phyloP scores from a whole-genome alignment of 2,329 filamentous ascomycete species.

The Alternaria viburni region DNA sequence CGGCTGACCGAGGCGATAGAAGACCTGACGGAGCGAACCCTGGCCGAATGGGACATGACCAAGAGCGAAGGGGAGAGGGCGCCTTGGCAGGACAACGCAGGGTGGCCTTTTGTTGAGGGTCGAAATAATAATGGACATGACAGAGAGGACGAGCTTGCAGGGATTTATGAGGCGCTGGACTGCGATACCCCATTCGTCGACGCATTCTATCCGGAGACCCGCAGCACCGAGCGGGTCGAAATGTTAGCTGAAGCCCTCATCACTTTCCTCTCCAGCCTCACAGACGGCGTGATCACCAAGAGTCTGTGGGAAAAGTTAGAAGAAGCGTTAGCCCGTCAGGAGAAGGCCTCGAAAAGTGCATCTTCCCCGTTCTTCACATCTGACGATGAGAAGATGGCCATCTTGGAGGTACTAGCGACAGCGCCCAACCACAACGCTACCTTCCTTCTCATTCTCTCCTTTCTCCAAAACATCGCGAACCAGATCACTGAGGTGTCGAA shows the following conservation, averaged over 20 bases:
- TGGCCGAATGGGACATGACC: conserved; percentile 69
- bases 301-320: conserved; percentile 66
- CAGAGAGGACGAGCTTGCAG: conserved; percentile 53
- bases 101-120: conserved; percentile 64
- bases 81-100: conserved; percentile 61
- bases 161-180: conserved; percentile 72
- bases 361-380: conserved; percentile 21
- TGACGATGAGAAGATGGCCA: conserved; percentile 64
- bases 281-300: conserved; percentile 78
- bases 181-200: conserved; percentile 67
- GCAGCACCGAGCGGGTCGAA: conserved; percentile 74
- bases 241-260: conserved; percentile 74
- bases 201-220: conserved; percentile 63
- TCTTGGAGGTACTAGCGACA: conserved; percentile 75
- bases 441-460: conserved; percentile 85
- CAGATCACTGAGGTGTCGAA: conserved; percentile 55
- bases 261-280: conserved; percentile 74
- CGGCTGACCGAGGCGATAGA: conserved; percentile 83
- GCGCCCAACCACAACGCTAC: conserved; percentile 81
- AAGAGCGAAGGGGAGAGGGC: conserved; percentile 48
- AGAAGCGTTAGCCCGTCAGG: conserved; percentile 32
- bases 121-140: conserved; percentile 49
- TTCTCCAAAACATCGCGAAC: conserved; percentile 66
- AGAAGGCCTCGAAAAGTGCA: conserved; percentile 52
- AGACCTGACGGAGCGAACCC: conserved; percentile 62